phyloP scores from a whole-genome alignment of 192 early-diverging fungal genomes.

The Nowakowskiella sp. region DNA sequence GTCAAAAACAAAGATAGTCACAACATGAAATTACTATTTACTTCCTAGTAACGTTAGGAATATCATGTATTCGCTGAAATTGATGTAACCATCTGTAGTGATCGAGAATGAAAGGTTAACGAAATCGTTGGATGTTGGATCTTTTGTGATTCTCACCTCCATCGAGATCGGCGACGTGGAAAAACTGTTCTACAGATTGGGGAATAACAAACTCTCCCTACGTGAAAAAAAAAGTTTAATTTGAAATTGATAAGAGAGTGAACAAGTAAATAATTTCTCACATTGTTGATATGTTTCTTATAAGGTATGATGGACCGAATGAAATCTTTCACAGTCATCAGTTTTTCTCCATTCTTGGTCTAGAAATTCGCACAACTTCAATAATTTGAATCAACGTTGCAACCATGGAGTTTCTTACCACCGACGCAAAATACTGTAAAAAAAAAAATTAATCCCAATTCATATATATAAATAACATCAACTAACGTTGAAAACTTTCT shows the following conservation, averaged over 20 bases:
- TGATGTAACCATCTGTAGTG: slow-evolving; percentile 28
- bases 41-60: slow-evolving; percentile 28
- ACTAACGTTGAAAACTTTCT: slow-evolving; percentile 29
- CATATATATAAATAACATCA: too few relatives aligned
- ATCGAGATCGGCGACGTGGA: slow-evolving; percentile 27
- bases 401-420: neutral
- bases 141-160: slow-evolving; percentile 6
- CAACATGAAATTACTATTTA: neutral
- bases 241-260: neutral
- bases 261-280: neutral
- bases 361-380: neutral
- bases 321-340: slow-evolving; percentile 36
- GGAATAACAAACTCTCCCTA: slow-evolving; percentile 5
- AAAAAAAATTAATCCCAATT: too few relatives aligned
- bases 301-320: slow-evolving; percentile 27
- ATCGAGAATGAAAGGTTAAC: too few relatives aligned
- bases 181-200: slow-evolving; percentile 26
- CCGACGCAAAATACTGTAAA: slow-evolving; percentile 27
- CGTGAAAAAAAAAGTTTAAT: neutral
- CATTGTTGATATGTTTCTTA: neutral
- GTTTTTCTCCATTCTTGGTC: slow-evolving; percentile 21
- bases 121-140: neutral
- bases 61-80: slow-evolving; percentile 29
- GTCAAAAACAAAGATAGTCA: too few relatives aligned
- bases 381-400: neutral